Percentiles rank a stretch among this genome's conserved stretches.
These are phyloP conservation scores for Suillus weaverae DNA, from an alignment of 768 basidiomycete species.

Conservation along the genomic window DNA sequence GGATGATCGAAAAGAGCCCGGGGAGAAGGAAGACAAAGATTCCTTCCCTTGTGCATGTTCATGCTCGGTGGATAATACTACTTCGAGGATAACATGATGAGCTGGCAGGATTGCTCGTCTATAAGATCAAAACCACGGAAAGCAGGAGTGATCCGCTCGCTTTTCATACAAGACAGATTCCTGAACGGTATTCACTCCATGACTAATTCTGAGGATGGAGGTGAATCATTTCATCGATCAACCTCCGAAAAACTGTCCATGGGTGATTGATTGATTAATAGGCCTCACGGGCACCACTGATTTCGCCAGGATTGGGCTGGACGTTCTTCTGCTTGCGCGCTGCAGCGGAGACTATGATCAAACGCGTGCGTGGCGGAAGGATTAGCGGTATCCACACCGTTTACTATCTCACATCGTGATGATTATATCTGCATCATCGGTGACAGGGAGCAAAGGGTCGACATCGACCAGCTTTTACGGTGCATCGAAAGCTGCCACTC, in stretches of 20 bases:
- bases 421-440: slow-evolving; percentile 14
- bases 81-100: neutral
- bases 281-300: no score
- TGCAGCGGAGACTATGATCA: no score
- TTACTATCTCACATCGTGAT: neutral
- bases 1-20: neutral
- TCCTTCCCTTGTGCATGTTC: neutral
- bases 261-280: no score
- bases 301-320: no score
- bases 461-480: slow-evolving; percentile 26
- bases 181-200: neutral
- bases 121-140: neutral
- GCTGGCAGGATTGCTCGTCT: neutral
- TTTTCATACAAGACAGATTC: neutral
- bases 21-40: neutral
- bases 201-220: neutral
- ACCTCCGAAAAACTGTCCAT: no score
- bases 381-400: neutral
- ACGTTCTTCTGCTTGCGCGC: no score
- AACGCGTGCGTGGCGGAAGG: no score
- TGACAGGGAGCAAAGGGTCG: slow-evolving; percentile 7
- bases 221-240: no score
- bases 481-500: slow-evolving; percentile 36
- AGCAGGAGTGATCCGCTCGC: neutral
- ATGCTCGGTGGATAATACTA: neutral